Percentiles rank a stretch among this genome's conserved stretches.
Evolutionary conservation across 129 eudicot genomes (phyloP).

Genomic region (Kitagawia praeruptora): DNA sequence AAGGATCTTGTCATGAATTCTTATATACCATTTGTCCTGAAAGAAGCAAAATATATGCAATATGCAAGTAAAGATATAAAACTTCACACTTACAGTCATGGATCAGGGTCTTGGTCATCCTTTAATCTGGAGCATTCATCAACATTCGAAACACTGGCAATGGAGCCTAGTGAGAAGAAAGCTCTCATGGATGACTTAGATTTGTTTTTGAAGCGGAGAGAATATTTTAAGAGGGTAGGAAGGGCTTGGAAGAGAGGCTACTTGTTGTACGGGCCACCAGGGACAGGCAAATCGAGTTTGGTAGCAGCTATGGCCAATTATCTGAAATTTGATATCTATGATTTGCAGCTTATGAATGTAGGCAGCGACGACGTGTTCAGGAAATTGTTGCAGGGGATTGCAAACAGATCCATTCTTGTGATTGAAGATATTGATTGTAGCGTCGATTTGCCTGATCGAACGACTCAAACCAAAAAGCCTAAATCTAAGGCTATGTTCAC

Average conservation of each 20-base stretch:
- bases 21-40: conserved; percentile 23
- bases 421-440: conserved; percentile 11
- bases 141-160: neutral
- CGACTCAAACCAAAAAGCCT: too few relatives aligned
- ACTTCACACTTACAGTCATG: conserved; percentile 17
- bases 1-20: conserved; percentile 19
- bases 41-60: conserved; percentile 13
- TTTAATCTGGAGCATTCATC: conserved; percentile 6
- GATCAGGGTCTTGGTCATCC: neutral
- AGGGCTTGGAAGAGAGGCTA: conserved; percentile 17
- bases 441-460: neutral
- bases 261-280: conserved; percentile 15
- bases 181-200: conserved; percentile 7
- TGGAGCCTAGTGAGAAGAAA: neutral
- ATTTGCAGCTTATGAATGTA: conserved; percentile 1
- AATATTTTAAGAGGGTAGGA: conserved; percentile 7
- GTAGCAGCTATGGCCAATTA: conserved; percentile 12
- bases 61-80: conserved; percentile 15
- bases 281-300: conserved; percentile 12
- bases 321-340: conserved; percentile 4
- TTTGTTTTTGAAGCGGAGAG: conserved; percentile 1
- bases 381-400: neutral
- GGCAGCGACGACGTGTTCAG: neutral
- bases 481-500: too few relatives aligned
- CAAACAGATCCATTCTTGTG: conserved; percentile 1